Evolutionary conservation across 2,329 filamentous ascomycete genomes (phyloP).

Genomic region (Penicillium thymicola): DNA sequence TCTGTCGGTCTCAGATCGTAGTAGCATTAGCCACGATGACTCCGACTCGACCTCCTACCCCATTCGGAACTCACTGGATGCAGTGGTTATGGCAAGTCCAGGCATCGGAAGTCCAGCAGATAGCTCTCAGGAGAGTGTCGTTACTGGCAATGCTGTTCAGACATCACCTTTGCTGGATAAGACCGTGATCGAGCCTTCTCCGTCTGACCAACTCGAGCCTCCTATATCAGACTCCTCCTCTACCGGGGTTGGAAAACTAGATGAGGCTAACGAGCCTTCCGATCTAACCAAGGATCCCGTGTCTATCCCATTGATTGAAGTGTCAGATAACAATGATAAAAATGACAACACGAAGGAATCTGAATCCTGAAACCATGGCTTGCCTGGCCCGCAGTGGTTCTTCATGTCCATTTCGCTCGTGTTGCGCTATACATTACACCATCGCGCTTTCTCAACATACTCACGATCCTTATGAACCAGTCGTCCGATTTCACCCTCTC

Average conservation of each 20-base stretch:
- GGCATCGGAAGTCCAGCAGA: slow-evolving; percentile 20
- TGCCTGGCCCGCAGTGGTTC: not conserved
- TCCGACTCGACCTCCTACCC: slow-evolving; percentile 23
- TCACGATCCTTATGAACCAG: slow-evolving; percentile 3
- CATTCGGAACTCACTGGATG: slow-evolving; percentile 23
- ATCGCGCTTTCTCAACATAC: not conserved
- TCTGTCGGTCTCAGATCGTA: slow-evolving; percentile 35
- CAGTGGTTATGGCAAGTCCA: slow-evolving; percentile 25
- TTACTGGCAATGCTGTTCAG: slow-evolving; percentile 6
- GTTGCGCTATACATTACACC: not conserved
- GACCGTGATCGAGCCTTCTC: not conserved
- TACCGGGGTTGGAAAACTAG: not conserved
- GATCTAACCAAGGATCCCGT: not conserved
- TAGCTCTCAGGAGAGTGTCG: slow-evolving; percentile 26
- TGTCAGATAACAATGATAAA: slow-evolving; percentile 18
- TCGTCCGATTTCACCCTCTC: not conserved
- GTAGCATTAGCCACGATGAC: slow-evolving; percentile 33
- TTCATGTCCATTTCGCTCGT: not conserved
- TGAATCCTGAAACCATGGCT: not conserved
- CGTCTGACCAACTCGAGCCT: not conserved
- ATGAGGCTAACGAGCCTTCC: not conserved
- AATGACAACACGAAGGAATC: not conserved
- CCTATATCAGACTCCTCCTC: not conserved
- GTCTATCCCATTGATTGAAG: slow-evolving; percentile 23
- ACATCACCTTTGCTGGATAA: not conserved